Conservation (phyloP, 805 yeast species). For the Teunomyces kruisii region DNA sequence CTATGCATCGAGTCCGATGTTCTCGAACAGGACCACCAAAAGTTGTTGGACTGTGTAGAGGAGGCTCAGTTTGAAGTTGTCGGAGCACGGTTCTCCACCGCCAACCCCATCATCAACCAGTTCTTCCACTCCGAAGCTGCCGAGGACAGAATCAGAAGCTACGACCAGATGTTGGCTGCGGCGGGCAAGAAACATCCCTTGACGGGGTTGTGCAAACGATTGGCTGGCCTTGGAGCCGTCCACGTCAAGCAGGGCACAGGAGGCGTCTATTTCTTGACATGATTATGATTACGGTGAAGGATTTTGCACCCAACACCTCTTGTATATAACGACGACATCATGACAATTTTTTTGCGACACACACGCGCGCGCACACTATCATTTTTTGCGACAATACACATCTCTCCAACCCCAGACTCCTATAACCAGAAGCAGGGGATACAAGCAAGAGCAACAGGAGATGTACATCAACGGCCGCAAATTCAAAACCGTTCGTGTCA, state of each 20-base stretch:
- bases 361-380: too few relatives aligned
- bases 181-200: conserved; percentile 2
- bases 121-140: conserved; percentile 12
- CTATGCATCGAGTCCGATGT: conserved; percentile 33
- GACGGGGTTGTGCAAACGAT: conserved; percentile 14
- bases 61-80: conserved; percentile 24
- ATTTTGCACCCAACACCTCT: neutral
- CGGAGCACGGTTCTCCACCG: conserved; percentile 24
- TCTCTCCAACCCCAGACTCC: too few relatives aligned
- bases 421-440: too few relatives aligned
- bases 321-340: neutral
- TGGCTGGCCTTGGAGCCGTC: conserved; percentile 21
- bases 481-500: conserved; percentile 7
- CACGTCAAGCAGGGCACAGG: conserved; percentile 17
- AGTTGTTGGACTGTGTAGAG: conserved; percentile 22
- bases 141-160: conserved; percentile 6
- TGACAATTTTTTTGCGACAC: too few relatives aligned
- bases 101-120: conserved; percentile 11
- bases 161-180: conserved; percentile 16
- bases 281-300: neutral
- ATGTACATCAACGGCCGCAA: conserved; percentile 7
- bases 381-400: too few relatives aligned
- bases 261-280: conserved; percentile 14
- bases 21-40: conserved; percentile 21
- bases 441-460: neutral